Evolutionary conservation across 1,284 basidiomycete genomes (phyloP), one percentile per base, ranked within the genome.

Genomic region (Phlebopus sp.): DNA sequence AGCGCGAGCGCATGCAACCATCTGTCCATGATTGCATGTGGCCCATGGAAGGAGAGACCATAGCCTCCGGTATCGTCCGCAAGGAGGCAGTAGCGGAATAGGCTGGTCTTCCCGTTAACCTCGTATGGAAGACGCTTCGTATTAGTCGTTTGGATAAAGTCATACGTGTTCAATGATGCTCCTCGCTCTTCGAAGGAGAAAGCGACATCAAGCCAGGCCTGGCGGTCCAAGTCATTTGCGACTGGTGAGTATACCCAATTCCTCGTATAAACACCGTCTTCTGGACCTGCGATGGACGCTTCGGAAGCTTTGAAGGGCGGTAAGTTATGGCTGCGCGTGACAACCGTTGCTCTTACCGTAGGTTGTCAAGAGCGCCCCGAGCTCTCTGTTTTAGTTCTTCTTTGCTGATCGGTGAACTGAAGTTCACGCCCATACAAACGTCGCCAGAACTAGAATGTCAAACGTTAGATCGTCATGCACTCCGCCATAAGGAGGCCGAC

Each of bases 1-100:
- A 46, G 47, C 18, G 42, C 35, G 6, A 54, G 42, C 9, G 37
- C 52, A 14, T 37, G 23, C 21, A 53, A 37, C 35, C 47, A 44
- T 7, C 41, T 52, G 18, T 54, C 53, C 46, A 54, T 49, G 15
- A 54, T 38, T 13, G 44, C 21, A 34, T 54, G 53, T 1, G 51
- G 38, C 3, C 53, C 53, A 40, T 54, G 53, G 15, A 54, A 42
- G 34, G 23, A 49, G 15, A 54, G 41, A 14, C 30, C 46, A 23
- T 44, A 13, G n/a, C 17, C 42, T 13, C 34, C 32, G 3, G 19
- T 19, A 14, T 23, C 11, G 11, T 37, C 48, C 8, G 50, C 42
- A 15, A 51, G 31, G 38, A 51, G 50, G 30, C 40, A 51, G n/a
- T 37, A 43, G 17, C 48, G 50, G n/a, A 51, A 43, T 19, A 21